These are phyloP conservation scores for Talaromyces pinophilus DNA, from an alignment of 2,329 filamentous ascomycete species.

Conservation along the genomic window DNA sequence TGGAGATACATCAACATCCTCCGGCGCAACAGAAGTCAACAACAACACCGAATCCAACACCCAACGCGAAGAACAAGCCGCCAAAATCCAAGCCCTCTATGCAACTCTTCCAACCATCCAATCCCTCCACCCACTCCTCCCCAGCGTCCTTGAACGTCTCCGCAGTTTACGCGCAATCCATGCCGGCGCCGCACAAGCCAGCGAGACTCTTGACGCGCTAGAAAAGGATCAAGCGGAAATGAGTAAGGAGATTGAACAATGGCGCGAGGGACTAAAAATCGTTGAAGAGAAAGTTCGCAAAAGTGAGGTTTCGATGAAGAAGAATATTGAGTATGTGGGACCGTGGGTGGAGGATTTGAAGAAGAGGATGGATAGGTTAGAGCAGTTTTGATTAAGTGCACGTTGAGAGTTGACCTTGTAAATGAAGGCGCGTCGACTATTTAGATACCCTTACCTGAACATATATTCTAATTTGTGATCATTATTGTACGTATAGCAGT, in stretches of 20 bases:
- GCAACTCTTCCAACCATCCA: slow-evolving; percentile 86
- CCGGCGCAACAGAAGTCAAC: slow-evolving; percentile 57
- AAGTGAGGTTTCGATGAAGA: slow-evolving; percentile 68
- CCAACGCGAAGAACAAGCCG: slow-evolving; percentile 64
- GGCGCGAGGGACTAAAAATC: slow-evolving; percentile 77
- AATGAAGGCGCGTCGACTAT: not conserved
- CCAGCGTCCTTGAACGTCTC: slow-evolving; percentile 79
- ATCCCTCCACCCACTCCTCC: slow-evolving; percentile 78
- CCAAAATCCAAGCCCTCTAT: slow-evolving; percentile 91
- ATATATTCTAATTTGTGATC: not conserved
- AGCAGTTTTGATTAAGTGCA: slow-evolving; percentile 15
- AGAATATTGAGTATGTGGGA: slow-evolving; percentile 82
- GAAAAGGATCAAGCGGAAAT: slow-evolving; percentile 81
- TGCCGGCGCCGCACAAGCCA: slow-evolving; percentile 79
- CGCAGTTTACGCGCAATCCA: slow-evolving; percentile 83
- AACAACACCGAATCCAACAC: slow-evolving; percentile 47
- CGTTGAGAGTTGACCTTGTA: not conserved
- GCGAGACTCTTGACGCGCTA: slow-evolving; percentile 72
- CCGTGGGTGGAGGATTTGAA: slow-evolving; percentile 88
- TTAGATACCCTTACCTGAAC: slow-evolving; percentile 13
- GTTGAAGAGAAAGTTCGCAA: slow-evolving; percentile 74
- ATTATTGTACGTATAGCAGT: not conserved
- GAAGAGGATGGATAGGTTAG: slow-evolving; percentile 66
- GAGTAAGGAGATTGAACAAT: slow-evolving; percentile 78
- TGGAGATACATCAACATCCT: slow-evolving; percentile 32